Percentiles rank a stretch among this genome's conserved stretches.
Conservation (phyloP, 139 green algal genomes). For the Tetraselmis chui region DNA sequence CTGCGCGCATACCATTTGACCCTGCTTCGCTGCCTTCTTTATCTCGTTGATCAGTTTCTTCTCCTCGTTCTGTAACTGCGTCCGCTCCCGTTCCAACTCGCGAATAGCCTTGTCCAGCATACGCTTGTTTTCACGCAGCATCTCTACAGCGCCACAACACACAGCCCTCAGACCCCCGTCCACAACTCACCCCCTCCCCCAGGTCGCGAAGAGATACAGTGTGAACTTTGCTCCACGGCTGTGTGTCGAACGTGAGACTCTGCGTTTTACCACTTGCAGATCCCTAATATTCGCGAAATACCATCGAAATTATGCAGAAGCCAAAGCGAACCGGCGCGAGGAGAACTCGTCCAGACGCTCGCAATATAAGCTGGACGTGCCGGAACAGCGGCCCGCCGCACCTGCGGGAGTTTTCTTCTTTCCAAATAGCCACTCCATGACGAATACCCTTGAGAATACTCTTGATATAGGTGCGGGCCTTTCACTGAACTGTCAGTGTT, state of each 20-base stretch:
- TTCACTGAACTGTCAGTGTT: too few relatives aligned
- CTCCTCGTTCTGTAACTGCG: conserved; percentile 57
- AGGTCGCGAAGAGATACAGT: background rate
- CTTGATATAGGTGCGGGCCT: too few relatives aligned
- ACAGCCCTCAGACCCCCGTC: background rate
- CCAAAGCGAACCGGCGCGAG: too few relatives aligned
- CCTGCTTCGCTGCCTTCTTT: conserved; percentile 94
- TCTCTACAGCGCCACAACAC: conserved; percentile 51
- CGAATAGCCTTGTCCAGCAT: conserved; percentile 95
- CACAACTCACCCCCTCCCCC: conserved; percentile 18
- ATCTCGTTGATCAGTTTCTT: conserved; percentile 94
- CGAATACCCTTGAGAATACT: too few relatives aligned
- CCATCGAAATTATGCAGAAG: too few relatives aligned
- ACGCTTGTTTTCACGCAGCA: conserved; percentile 97
- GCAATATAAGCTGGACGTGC: too few relatives aligned
- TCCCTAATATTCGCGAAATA: too few relatives aligned
- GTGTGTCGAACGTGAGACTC: too few relatives aligned
- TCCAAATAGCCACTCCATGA: conserved; percentile 67
- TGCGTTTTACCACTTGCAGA: too few relatives aligned
- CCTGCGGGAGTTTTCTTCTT: conserved; percentile 71
- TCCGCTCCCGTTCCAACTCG: conserved; percentile 85
- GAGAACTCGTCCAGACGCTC: too few relatives aligned
- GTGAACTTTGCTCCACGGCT: background rate
- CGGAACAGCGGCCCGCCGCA: background rate
- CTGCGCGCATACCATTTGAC: conserved; percentile 80